Percentiles rank a stretch among this genome's conserved stretches.
Evolutionary conservation across 2,329 filamentous ascomycete genomes (phyloP).

Genomic region (Xylaria polymorpha): DNA sequence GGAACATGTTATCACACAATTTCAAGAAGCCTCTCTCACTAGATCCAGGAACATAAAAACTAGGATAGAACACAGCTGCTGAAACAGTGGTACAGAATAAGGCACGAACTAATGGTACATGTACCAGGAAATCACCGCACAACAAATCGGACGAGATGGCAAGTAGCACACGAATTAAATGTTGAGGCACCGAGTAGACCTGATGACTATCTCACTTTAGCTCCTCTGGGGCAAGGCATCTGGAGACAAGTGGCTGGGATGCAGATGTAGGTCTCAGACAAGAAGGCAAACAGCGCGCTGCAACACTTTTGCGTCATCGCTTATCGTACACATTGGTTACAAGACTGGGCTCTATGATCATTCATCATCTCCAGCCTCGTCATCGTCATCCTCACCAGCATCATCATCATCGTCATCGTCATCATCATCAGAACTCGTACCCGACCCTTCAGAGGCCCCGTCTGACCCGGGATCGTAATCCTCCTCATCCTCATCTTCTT

Average conservation of each 20-base stretch:
- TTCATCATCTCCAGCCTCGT: constrained; percentile 27
- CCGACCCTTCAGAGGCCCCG: constrained; percentile 68
- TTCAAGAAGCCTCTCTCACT: neutral
- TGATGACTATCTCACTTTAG: constrained; percentile 3
- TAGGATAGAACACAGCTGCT: neutral
- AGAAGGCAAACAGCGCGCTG: neutral
- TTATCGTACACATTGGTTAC: constrained; percentile 23
- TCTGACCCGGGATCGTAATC: constrained; percentile 74
- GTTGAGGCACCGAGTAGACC: neutral
- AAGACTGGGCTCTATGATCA: neutral
- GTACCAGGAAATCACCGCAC: neutral
- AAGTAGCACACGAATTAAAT: neutral
- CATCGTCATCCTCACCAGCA: constrained; percentile 54
- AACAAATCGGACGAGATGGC: neutral
- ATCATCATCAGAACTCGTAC: constrained; percentile 61
- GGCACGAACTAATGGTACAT: neutral
- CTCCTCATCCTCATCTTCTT: constrained; percentile 73
- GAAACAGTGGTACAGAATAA: neutral
- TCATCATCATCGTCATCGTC: constrained; percentile 65
- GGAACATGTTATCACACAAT: neutral
- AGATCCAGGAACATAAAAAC: neutral
- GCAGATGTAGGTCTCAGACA: neutral
- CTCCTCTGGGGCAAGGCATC: neutral
- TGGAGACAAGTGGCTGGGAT: neutral
- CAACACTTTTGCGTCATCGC: neutral